These are phyloP conservation scores for Bretziella fagacearum DNA, from an alignment of 2,329 filamentous ascomycete genomes.

Conservation along the genomic window DNA sequence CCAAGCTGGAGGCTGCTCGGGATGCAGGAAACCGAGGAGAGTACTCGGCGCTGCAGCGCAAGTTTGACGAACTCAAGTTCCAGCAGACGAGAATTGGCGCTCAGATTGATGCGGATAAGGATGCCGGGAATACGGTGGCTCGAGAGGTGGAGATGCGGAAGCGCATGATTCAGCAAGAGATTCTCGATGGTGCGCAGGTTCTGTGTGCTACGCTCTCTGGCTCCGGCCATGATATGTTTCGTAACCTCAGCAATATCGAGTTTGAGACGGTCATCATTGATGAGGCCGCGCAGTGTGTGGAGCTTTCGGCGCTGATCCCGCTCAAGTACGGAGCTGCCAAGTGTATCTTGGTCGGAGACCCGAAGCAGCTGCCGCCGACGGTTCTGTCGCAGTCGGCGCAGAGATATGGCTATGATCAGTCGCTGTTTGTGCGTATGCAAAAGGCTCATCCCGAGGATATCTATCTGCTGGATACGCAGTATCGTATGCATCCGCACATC, in stretches of 20 bases:
- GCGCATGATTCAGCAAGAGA: slow-evolving; percentile 72
- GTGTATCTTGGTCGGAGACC: slow-evolving; percentile 93
- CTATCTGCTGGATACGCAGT: slow-evolving; percentile 91
- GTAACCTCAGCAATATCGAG: slow-evolving; percentile 77
- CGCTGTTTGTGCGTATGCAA: slow-evolving; percentile 96
- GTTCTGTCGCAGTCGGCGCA: slow-evolving; percentile 89
- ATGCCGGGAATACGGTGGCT: slow-evolving; percentile 63
- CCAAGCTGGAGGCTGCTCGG: slow-evolving; percentile 51
- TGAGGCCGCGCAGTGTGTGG: slow-evolving; percentile 94
- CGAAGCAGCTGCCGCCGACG: slow-evolving; percentile 89
- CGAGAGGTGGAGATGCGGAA: slow-evolving; percentile 76
- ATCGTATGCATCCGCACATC: slow-evolving; percentile 98
- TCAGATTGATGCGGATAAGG: slow-evolving; percentile 73
- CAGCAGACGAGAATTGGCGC: slow-evolving; percentile 57
- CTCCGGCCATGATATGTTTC: slow-evolving; percentile 94
- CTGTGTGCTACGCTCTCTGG: slow-evolving; percentile 91
- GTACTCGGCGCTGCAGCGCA: slow-evolving; percentile 46
- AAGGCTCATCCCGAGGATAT: slow-evolving; percentile 74
- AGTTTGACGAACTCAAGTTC: slow-evolving; percentile 62
- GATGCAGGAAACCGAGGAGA: slow-evolving; percentile 31
- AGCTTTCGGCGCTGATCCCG: slow-evolving; percentile 88
- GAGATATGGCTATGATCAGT: slow-evolving; percentile 89
- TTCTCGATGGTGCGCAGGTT: slow-evolving; percentile 79
- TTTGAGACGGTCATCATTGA: slow-evolving; percentile 98
- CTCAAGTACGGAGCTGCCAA: slow-evolving; percentile 95